Conservation (phyloP, 805 yeast genomes). For the Priceomyces melissophilus region DNA sequence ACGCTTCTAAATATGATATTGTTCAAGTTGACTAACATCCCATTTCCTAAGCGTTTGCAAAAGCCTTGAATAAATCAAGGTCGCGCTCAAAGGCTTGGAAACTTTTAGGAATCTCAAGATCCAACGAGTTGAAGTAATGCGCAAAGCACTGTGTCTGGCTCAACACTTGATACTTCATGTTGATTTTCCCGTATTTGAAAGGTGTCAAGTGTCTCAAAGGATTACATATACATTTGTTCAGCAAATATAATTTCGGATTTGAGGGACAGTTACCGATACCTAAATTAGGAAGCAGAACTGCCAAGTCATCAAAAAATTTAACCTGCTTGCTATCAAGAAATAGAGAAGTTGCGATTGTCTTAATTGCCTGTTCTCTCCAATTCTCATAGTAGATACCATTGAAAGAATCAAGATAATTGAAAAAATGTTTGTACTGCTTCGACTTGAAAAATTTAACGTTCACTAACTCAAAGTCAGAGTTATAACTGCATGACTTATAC, state of each 20-base stretch:
- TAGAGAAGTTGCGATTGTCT: slow-evolving; percentile 12
- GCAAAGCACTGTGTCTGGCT: slow-evolving; percentile 4
- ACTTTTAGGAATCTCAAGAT: slow-evolving; percentile 1
- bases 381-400: slow-evolving; percentile 10
- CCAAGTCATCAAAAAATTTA: slow-evolving; percentile 12
- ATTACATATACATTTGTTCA: slow-evolving; percentile 10
- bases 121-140: slow-evolving; percentile 3
- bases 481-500: slow-evolving; percentile 9
- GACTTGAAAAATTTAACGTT: slow-evolving; percentile 8
- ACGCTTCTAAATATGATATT: too few species aligned
- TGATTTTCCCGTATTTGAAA: slow-evolving; percentile 1
- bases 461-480: slow-evolving; percentile 12
- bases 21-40: neutral
- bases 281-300: slow-evolving; percentile 6
- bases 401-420: slow-evolving; percentile 9
- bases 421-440: slow-evolving; percentile 9
- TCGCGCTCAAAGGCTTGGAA: slow-evolving; percentile 1
- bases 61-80: neutral
- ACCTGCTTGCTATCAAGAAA: slow-evolving; percentile 8
- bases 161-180: slow-evolving; percentile 2
- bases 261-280: slow-evolving; percentile 13
- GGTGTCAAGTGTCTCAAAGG: slow-evolving; percentile 2
- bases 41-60: neutral
- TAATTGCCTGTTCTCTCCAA: slow-evolving; percentile 13
- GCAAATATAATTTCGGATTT: slow-evolving; percentile 7